These are phyloP conservation scores for Phaeosphaeria sp. DNA, from an alignment of 2,329 filamentous ascomycete species.

Conservation along the genomic window DNA sequence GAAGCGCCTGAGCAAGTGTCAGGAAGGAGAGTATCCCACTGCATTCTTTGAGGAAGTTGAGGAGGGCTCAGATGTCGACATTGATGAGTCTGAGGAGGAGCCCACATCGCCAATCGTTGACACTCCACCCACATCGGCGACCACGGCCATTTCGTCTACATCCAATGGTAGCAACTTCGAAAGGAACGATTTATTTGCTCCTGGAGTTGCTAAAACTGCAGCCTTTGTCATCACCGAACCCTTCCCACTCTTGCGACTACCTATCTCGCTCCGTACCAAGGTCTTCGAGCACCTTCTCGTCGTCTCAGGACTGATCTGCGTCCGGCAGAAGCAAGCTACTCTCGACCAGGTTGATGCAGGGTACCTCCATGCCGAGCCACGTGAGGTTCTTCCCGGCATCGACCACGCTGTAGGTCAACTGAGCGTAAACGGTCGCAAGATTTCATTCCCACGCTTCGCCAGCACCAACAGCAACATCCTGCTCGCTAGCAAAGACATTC, in stretches of 20 bases:
- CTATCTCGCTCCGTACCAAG: constrained; percentile 22
- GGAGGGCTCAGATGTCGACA: constrained; percentile 12
- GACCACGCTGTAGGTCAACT: constrained; percentile 24
- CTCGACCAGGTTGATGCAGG: constrained; percentile 19
- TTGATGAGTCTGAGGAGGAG: constrained; percentile 4
- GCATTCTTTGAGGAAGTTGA: constrained; percentile 15
- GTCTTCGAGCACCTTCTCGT: constrained; percentile 32
- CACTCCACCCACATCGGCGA: background rate
- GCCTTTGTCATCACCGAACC: background rate
- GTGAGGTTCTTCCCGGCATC: constrained; percentile 32
- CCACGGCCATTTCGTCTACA: background rate
- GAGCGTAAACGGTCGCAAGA: constrained; percentile 20
- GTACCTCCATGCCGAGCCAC: constrained; percentile 23
- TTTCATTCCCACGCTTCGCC: constrained; percentile 19
- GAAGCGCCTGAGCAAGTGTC: background rate
- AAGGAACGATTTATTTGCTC: constrained; percentile 1
- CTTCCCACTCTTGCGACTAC: constrained; percentile 31
- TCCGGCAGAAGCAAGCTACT: constrained; percentile 33
- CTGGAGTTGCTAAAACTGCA: background rate
- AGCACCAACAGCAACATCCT: constrained; percentile 39
- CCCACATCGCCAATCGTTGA: background rate
- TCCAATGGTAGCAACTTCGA: constrained; percentile 1
- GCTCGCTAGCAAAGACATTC: constrained; percentile 44
- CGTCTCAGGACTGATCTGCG: constrained; percentile 30
- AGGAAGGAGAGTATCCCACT: constrained; percentile 9